Percentiles rank a stretch among this genome's conserved stretches.
Conservation (phyloP, 2,329 filamentous ascomycete species). For the Neonectria faginata region DNA sequence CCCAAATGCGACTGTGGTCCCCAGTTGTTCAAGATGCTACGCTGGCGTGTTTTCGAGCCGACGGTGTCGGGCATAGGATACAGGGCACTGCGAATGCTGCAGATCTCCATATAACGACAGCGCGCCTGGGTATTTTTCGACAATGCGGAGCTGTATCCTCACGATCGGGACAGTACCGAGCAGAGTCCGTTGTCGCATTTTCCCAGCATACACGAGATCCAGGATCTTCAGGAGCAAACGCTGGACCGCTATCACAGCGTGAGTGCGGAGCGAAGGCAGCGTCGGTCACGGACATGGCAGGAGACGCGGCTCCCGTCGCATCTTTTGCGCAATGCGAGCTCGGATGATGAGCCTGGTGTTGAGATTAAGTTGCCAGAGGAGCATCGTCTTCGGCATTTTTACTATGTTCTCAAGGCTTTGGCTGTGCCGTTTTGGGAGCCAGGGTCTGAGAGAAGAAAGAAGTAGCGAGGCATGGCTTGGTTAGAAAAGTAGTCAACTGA, state of each 20-base stretch:
- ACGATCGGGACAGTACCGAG: background rate
- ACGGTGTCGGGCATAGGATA: background rate
- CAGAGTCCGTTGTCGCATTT: background rate
- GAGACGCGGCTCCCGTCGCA: background rate
- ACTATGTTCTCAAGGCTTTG: background rate
- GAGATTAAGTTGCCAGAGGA: background rate
- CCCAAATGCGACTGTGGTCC: background rate
- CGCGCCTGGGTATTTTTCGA: background rate
- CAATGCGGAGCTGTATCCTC: background rate
- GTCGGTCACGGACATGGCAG: background rate
- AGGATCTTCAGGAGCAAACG: background rate
- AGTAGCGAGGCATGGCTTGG: background rate
- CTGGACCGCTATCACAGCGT: background rate
- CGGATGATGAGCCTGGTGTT: background rate
- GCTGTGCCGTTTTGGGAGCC: background rate
- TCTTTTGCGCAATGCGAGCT: background rate
- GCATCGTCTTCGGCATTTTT: background rate
- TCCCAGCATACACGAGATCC: background rate
- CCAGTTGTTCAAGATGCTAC: background rate
- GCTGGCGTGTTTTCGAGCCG: background rate
- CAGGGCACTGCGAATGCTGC: background rate
- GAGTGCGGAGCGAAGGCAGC: background rate
- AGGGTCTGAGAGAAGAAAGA: background rate
- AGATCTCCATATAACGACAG: background rate
- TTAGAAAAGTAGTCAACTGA: too few relatives aligned